Percentiles rank a stretch among this genome's conserved stretches.
phyloP scores from a whole-genome alignment of 257 asterid genomes.

The Forsythia viridissima region DNA sequence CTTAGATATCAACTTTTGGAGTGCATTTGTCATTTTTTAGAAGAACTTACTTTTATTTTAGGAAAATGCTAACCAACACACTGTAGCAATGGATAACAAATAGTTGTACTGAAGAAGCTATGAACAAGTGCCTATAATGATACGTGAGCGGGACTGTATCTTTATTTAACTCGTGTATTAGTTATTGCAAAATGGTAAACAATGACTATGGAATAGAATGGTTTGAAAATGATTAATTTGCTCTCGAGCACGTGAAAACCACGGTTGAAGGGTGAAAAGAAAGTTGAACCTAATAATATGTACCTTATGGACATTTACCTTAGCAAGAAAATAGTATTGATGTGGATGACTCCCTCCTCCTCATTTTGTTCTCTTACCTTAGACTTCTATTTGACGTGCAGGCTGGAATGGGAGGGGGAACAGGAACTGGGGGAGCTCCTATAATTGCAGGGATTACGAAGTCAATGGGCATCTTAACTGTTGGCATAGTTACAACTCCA shows the following conservation, averaged over 20 bases:
- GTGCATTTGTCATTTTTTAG: background rate
- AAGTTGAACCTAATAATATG: background rate
- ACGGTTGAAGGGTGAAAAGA: background rate
- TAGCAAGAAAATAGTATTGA: constrained; percentile 7
- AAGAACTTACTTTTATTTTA: background rate
- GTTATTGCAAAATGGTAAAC: background rate
- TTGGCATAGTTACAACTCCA: constrained; percentile 94
- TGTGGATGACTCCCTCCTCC: background rate
- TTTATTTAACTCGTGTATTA: background rate
- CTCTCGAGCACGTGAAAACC: background rate
- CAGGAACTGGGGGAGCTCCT: constrained; percentile 98
- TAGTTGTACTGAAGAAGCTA: background rate
- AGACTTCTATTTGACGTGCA: constrained; percentile 29
- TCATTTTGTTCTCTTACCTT: constrained; percentile 10
- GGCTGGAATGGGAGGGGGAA: constrained; percentile 99
- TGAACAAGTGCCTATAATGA: background rate
- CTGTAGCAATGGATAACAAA: background rate
- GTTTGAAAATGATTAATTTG: constrained; percentile 6
- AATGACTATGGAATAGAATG: background rate
- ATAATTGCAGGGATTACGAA: constrained; percentile 87
- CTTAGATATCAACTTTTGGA: background rate
- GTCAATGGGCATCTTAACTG: constrained; percentile 91
- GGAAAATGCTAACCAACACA: background rate
- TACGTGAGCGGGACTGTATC: background rate
- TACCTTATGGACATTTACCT: constrained; percentile 3